Base-by-base conservation (phyloP, 2,329 filamentous ascomycete genomes). In the Lachnellula occidentalis region DNA sequence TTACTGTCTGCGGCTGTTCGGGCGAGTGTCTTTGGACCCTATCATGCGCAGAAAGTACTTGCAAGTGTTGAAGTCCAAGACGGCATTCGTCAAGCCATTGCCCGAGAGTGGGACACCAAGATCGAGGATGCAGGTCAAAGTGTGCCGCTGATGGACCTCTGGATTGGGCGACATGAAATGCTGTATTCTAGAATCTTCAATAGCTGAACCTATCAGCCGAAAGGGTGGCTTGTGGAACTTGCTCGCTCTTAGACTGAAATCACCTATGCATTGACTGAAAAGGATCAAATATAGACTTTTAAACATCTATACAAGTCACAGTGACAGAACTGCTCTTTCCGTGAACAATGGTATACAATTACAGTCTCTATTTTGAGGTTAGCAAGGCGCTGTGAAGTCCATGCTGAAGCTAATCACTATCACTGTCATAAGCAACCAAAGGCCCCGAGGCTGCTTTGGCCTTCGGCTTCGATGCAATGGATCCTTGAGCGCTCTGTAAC, bases 161-260 rank as follows among this genome's bases (percentile, higher is more conserved):
- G 89, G 88, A 78, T 91, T 66, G 89, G 89, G 3, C 78, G 89
- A 67, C 89, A 94, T 70, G 89, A 94, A 76, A 74, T 90, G 67
- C 70, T 94, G 60, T 94, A 94, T 70, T 92, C 88, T 55, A 82
- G 89, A 63, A 92, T 94, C 52, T 94, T 94, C 67, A 94, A 94
- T 71, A 92, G 88, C 64, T 92, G 66, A 67, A 45, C 7, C 17
- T 22, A 19, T 15, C 41, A 19, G n/a, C 14, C 19, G 19, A 43
- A 11, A 22, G 27, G 27, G 27, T 8, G 7, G 27, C 27, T 11
- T 31, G 27, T 9, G 27, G 8, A 31, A 31, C 27, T 31, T 9
- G 27, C 27, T 31, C 8, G 27, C 27, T 31, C 8, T 31, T 31
- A 31, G 27, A 9, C 11, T 31, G 27, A 31, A 31, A 4, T 11